These are phyloP conservation scores for Xylariaceae sp. DNA, from an alignment of 2,329 filamentous ascomycete species.

Conservation along the genomic window DNA sequence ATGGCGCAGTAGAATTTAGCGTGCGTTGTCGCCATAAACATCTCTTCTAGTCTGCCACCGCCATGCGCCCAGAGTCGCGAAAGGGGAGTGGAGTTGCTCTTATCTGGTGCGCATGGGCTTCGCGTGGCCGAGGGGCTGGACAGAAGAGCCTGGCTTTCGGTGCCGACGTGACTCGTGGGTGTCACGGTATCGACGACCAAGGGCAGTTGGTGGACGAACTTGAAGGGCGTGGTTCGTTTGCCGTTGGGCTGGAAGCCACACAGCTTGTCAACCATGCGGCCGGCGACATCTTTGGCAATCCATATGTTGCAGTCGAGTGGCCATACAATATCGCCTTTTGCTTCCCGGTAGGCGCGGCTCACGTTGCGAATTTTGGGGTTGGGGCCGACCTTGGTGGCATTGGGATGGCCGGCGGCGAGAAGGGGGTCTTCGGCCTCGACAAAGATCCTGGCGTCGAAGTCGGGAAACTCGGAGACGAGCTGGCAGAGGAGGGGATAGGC, in stretches of 20 bases:
- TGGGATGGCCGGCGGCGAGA: constrained; percentile 50
- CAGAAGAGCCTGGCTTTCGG: constrained; percentile 32
- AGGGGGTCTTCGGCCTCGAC: constrained; percentile 77
- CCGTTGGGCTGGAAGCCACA: constrained; percentile 57
- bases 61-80: constrained; percentile 40
- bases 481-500: constrained; percentile 68
- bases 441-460: constrained; percentile 64
- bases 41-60: constrained; percentile 84
- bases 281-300: constrained; percentile 72
- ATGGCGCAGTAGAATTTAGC: constrained; percentile 98
- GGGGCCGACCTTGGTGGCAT: constrained; percentile 64
- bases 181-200: constrained; percentile 71
- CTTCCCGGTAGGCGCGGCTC: constrained; percentile 86
- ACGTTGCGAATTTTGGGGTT: constrained; percentile 99
- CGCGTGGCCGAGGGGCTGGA: constrained; percentile 33
- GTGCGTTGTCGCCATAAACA: constrained; percentile 89
- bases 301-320: constrained; percentile 96
- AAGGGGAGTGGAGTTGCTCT: constrained; percentile 26
- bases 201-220: constrained; percentile 92
- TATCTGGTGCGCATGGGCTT: constrained; percentile 29
- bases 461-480: constrained; percentile 67
- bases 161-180: constrained; percentile 26
- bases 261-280: constrained; percentile 83
- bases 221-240: constrained; percentile 56
- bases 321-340: constrained; percentile 85